Evolutionary conservation across 2,329 filamentous ascomycete species (phyloP).

Genomic region (Ceratocystis diversiconidia): DNA sequence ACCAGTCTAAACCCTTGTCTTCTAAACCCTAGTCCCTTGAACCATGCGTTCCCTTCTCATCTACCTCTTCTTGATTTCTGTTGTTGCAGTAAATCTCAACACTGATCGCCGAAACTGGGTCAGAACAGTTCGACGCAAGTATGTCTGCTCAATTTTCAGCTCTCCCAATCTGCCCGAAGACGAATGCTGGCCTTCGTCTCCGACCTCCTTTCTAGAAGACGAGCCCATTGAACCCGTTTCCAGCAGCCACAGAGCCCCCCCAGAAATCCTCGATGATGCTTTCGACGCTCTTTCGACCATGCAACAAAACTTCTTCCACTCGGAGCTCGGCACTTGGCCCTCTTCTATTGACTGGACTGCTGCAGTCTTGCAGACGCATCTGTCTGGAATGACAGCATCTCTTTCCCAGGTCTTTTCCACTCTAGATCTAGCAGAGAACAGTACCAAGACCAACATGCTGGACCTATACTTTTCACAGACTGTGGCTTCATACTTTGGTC

Average conservation of each 20-base stretch:
- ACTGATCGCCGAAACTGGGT: slow-evolving; percentile 1
- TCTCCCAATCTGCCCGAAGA: slow-evolving; percentile 14
- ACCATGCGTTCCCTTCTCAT: slow-evolving; percentile 13
- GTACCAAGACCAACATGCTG: slow-evolving; percentile 60
- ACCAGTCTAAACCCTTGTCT: no score
- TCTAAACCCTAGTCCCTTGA: background rate
- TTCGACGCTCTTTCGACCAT: slow-evolving; percentile 56
- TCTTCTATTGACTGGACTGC: slow-evolving; percentile 85
- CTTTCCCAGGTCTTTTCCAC: slow-evolving; percentile 45
- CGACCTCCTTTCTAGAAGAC: slow-evolving; percentile 17
- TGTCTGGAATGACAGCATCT: slow-evolving; percentile 59
- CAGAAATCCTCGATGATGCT: slow-evolving; percentile 33
- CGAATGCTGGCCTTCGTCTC: slow-evolving; percentile 12
- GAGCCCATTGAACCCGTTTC: background rate
- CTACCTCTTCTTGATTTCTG: slow-evolving; percentile 13
- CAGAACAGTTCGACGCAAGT: slow-evolving; percentile 10
- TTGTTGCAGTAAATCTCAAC: slow-evolving; percentile 12
- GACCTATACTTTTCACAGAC: slow-evolving; percentile 69
- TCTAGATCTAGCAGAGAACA: slow-evolving; percentile 28
- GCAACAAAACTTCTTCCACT: slow-evolving; percentile 63
- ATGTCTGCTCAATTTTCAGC: slow-evolving; percentile 19
- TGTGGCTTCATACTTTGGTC: slow-evolving; percentile 69
- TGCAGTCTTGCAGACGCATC: slow-evolving; percentile 66
- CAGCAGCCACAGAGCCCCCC: slow-evolving; percentile 17
- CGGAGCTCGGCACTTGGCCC: slow-evolving; percentile 72